These are phyloP conservation scores for Botrytis porri DNA, from an alignment of 2,329 filamentous ascomycete genomes.

Conservation along the genomic window DNA sequence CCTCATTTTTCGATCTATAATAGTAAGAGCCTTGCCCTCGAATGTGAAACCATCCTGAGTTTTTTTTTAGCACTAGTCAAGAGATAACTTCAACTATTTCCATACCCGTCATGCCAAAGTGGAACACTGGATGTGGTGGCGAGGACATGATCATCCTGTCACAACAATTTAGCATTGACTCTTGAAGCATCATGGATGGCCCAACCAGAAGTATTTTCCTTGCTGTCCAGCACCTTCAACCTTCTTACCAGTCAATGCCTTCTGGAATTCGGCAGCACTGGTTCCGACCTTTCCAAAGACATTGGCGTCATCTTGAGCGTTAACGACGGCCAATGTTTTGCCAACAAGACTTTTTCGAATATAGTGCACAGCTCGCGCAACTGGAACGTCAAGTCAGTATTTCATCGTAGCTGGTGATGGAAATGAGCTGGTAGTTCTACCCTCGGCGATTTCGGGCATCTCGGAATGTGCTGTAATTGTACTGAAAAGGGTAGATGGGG, in stretches of 20 bases:
- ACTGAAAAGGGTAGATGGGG: neutral
- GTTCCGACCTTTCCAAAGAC: conserved; percentile 91
- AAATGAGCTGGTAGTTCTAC: conserved; percentile 36
- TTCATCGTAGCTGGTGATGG: neutral
- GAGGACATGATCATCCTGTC: conserved; percentile 65
- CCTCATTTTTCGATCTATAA: conserved; percentile 61
- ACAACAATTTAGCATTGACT: conserved; percentile 4
- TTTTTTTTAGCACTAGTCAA: conserved; percentile 19
- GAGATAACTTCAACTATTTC: neutral
- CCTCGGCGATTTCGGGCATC: conserved; percentile 65
- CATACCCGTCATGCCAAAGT: conserved; percentile 70
- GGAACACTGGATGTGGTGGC: conserved; percentile 84
- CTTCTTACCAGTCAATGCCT: conserved; percentile 71
- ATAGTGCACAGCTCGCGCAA: conserved; percentile 83
- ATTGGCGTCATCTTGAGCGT: conserved; percentile 74
- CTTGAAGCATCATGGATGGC: neutral
- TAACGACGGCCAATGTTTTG: conserved; percentile 69
- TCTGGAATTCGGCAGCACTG: conserved; percentile 69
- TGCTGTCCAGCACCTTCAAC: conserved; percentile 72
- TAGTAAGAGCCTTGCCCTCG: conserved; percentile 73
- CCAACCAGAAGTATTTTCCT: conserved; percentile 91
- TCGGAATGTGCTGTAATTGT: neutral
- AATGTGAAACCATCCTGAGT: conserved; percentile 77
- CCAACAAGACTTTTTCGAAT: conserved; percentile 80
- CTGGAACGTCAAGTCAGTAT: conserved; percentile 40